Conservation (phyloP, 306 rosid genomes). For the Inga oerstediana region DNA sequence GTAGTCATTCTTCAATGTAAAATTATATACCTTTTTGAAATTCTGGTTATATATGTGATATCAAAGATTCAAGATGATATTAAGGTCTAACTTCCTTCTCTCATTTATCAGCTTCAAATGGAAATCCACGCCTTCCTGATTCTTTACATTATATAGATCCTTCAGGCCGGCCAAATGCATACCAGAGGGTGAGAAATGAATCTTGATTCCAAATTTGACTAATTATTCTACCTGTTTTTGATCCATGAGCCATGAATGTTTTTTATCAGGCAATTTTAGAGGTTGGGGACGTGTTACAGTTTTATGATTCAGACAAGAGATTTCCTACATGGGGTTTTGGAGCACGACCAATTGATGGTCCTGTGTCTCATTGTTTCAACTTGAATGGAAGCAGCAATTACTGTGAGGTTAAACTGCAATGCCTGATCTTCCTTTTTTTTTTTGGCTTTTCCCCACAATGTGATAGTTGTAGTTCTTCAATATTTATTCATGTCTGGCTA, state of each 20-base stretch:
- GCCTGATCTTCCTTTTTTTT: constrained; percentile 40
- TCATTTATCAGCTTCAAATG: constrained; percentile 90
- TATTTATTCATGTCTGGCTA: constrained; percentile 24
- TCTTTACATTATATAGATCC: constrained; percentile 98
- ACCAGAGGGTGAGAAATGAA: constrained; percentile 83
- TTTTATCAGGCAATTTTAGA: constrained; percentile 82
- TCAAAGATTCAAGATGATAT: constrained; percentile 18
- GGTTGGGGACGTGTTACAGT: constrained; percentile 92
- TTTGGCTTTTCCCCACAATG: constrained; percentile 13
- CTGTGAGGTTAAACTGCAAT: constrained; percentile 72
- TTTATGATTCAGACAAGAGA: constrained; percentile 89
- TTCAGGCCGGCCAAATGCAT: constrained; percentile 92
- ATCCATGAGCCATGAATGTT: constrained; percentile 30
- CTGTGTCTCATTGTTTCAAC: constrained; percentile 98
- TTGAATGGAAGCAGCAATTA: constrained; percentile 90
- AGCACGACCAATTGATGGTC: constrained; percentile 99
- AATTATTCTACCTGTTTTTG: constrained; percentile 17
- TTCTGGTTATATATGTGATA: constrained; percentile 29
- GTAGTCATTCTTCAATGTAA: constrained; percentile 16
- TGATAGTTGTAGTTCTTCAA: constrained; percentile 31
- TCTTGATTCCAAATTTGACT: constrained; percentile 30
- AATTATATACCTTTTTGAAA: neutral
- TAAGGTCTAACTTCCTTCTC: constrained; percentile 34
- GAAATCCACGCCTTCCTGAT: constrained; percentile 98
- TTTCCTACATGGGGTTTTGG: constrained; percentile 99